Evolutionary conservation across 1,284 basidiomycete species (phyloP).

Genomic region (Microbotryum saponariae): DNA sequence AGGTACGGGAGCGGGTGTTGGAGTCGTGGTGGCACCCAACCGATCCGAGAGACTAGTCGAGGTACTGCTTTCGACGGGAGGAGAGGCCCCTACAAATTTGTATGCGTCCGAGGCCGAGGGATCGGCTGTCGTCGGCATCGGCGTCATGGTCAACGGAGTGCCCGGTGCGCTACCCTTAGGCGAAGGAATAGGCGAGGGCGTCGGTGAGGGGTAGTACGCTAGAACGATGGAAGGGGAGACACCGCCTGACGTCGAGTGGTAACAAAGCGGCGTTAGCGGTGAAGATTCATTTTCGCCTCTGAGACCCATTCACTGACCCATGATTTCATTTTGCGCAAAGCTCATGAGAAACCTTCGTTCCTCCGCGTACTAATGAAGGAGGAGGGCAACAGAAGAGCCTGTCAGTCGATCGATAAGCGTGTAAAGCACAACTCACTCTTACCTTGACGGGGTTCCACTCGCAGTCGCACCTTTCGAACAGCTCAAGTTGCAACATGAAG

Average conservation of each 20-base stretch:
- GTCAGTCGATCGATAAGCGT: neutral
- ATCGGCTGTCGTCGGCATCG: conserved; percentile 8
- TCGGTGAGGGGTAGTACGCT: conserved; percentile 41
- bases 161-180: too few species aligned
- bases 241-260: conserved; percentile 21
- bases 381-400: neutral
- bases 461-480: conserved; percentile 40
- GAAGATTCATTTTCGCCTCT: neutral
- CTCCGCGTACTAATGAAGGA: conserved; percentile 33
- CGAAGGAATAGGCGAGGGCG: conserved; percentile 26
- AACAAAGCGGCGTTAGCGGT: neutral
- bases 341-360: conserved; percentile 42
- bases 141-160: too few species aligned
- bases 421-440: conserved; percentile 7
- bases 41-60: neutral
- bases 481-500: conserved; percentile 41
- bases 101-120: conserved; percentile 15
- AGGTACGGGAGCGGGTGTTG: conserved; percentile 3
- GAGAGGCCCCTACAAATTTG: conserved; percentile 4
- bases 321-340: conserved; percentile 36
- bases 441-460: conserved; percentile 39
- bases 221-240: conserved; percentile 39
- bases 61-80: neutral
- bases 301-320: conserved; percentile 29
- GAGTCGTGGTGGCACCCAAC: neutral